Conservation (phyloP, 2,329 filamentous ascomycete genomes). For the Penicillium sp. region DNA sequence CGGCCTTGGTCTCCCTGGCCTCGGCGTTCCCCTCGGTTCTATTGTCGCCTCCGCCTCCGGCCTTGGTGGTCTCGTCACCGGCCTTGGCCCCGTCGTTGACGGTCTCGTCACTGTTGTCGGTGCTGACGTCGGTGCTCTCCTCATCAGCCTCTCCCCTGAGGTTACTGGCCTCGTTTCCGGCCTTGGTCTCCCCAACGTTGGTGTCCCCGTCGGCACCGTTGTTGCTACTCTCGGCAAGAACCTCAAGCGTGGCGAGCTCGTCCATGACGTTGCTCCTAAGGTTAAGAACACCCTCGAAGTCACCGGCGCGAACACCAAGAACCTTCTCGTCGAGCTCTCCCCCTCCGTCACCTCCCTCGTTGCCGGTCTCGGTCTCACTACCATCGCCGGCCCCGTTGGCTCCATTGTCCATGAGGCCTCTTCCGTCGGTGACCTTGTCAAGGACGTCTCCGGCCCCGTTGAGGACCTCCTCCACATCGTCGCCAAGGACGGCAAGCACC, state of each 20-base stretch:
- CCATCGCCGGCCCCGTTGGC: slow-evolving; percentile 25
- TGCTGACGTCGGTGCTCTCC: slow-evolving; percentile 28
- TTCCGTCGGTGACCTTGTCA: slow-evolving; percentile 27
- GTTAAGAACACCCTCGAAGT: slow-evolving; percentile 8
- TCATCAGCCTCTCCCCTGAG: slow-evolving; percentile 28
- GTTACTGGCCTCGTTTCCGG: slow-evolving; percentile 27
- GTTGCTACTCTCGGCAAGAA: slow-evolving; percentile 26
- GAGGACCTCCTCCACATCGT: slow-evolving; percentile 26
- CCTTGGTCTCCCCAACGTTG: slow-evolving; percentile 28
- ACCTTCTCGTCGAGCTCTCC: slow-evolving; percentile 13
- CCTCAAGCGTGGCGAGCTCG: slow-evolving; percentile 25
- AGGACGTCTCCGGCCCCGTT: slow-evolving; percentile 23
- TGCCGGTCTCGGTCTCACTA: slow-evolving; percentile 27
- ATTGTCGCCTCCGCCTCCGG: slow-evolving; percentile 25
- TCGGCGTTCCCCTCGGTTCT: slow-evolving; percentile 25
- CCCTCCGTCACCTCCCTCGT: slow-evolving; percentile 27
- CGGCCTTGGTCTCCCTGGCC: slow-evolving; percentile 26
- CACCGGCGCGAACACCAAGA: slow-evolving; percentile 8
- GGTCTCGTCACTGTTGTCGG: slow-evolving; percentile 30
- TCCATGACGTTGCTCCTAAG: slow-evolving; percentile 11
- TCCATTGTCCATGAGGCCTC: slow-evolving; percentile 24
- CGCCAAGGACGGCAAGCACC: slow-evolving; percentile 21
- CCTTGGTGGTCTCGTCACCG: slow-evolving; percentile 26
- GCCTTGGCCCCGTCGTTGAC: slow-evolving; percentile 23
- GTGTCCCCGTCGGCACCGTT: slow-evolving; percentile 26